A percentile compares a stretch with the other conserved stretches of the same genome.
phyloP scores from a whole-genome alignment of 164 flowering plant species.

The Protea cynaroides region DNA sequence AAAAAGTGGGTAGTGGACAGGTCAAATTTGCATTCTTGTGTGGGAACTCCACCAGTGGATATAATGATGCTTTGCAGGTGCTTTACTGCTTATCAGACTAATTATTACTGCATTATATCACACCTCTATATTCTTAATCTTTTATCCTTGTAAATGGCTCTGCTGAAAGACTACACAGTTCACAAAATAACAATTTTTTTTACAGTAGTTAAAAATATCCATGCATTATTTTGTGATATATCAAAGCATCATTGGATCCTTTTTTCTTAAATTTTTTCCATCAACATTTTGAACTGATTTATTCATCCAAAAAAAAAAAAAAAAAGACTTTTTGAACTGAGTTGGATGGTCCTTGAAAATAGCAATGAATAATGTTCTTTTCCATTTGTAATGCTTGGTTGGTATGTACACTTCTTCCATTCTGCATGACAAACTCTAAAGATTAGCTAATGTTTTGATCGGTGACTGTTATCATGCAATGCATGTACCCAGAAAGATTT shows the following conservation, averaged over 20 bases:
- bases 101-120: not conserved
- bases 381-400: no score
- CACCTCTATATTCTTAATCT: not conserved
- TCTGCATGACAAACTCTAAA: no score
- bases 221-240: not conserved
- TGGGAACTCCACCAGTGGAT: conserved; percentile 73
- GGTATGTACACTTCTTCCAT: no score
- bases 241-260: not conserved
- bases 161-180: not conserved
- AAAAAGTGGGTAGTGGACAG: conserved; percentile 36
- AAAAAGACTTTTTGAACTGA: conserved; percentile 1
- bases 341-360: not conserved
- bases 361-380: no score
- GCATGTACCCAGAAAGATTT: no score
- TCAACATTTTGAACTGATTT: no score
- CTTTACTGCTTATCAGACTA: not conserved
- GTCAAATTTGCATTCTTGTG: conserved; percentile 72
- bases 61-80: conserved; percentile 77
- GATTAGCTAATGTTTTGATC: no score
- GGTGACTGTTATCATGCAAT: no score
- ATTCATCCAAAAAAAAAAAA: not conserved
- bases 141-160: not conserved
- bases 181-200: not conserved
- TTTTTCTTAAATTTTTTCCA: not conserved
- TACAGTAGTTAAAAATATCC: not conserved